Base-by-base conservation (phyloP, 352 stramenopile species). In the Pythium sp. region DNA sequence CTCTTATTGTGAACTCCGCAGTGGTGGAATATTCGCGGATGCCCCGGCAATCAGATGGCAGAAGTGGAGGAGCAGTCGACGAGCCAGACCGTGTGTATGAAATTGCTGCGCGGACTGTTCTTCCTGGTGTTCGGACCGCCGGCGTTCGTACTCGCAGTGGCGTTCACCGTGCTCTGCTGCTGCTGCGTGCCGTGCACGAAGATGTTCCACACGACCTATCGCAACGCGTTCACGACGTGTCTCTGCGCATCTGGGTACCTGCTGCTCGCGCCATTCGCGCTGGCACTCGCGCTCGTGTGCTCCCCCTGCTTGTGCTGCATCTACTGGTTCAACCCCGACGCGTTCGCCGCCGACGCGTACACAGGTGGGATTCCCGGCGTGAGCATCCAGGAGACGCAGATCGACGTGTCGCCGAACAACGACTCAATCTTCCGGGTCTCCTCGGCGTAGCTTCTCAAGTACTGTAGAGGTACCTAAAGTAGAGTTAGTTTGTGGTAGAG, bases 21-120 rank as follows among this genome's bases (percentile, higher is more conserved):
- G 83, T 93, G 85, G 85, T 93, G 86, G 86, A 93, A 93, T 64
- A 66, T 93, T 8, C 74, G 79, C 38, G 86, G 86, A 1, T 93
- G 86, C 22, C 79, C 83, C 43, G 86, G 86, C 6, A 87, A 89
- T 57, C 83, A 93, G 67, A 90, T 93, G 80, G 68, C 75, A 2
- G 85, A 93, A 24, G 72, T 77, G 20, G 79, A 91, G 47, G 60
- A 80, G 5, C 79, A 89, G 67, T 76, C 71, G 18, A 47, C 65
- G 32, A 68, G 69, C 3, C 71, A 87, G 47, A 81, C 82, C 30
- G 66, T 84, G 9, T 64, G 76, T 57, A 67, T 75, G 14, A 34
- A 70, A 0, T 28, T 85, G 1, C 64, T 88, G 64, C 81, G 86
- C 20, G 58, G 86, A 1, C 20, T 83, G 5, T 89, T 92, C 66